Conservation (phyloP, 331 rosid species). For the Pyrus hybrid region DNA sequence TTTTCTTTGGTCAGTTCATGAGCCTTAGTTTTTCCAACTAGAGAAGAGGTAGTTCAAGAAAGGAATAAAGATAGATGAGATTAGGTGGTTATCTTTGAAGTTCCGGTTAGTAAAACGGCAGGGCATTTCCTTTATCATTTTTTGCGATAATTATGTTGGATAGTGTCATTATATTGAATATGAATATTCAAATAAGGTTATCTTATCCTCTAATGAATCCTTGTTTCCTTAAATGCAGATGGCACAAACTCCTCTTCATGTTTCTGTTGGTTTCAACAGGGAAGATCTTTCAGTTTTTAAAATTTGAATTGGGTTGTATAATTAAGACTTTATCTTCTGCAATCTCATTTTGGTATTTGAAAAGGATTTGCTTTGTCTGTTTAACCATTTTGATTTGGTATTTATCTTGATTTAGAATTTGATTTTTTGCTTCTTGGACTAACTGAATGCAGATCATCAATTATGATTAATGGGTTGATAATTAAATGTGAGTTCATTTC, state of each 20-base stretch:
- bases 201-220: background rate
- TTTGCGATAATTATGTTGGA: no score
- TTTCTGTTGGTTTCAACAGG: constrained; percentile 75
- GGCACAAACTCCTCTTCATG: constrained; percentile 96
- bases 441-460: no score
- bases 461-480: no score
- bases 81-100: background rate
- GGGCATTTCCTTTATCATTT: background rate
- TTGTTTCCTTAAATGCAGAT: constrained; percentile 46
- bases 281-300: no score
- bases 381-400: no score
- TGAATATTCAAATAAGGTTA: background rate
- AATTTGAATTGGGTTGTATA: no score
- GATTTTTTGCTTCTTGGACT: no score
- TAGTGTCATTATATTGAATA: background rate
- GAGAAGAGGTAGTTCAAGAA: background rate
- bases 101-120: background rate
- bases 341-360: no score
- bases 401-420: no score
- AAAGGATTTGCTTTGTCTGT: no score
- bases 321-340: no score
- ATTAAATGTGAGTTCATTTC: no score
- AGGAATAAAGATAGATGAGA: background rate
- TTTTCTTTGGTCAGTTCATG: background rate
- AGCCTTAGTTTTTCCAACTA: background rate